Conservation (phyloP, 257 asterid species). For the Solanum sejunctum region DNA sequence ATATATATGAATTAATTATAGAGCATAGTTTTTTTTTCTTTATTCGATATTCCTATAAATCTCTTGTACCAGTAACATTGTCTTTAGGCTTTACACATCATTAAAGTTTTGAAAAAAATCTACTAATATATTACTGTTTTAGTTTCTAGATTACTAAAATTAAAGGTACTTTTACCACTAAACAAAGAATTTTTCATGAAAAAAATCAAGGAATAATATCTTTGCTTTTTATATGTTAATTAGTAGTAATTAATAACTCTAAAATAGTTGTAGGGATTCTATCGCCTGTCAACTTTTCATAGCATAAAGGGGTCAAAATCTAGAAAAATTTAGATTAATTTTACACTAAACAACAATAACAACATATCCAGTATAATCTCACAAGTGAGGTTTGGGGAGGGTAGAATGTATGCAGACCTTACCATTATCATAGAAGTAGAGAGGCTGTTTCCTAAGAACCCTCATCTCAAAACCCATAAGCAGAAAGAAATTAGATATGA, state of each 20-base stretch:
- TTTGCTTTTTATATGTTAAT: background rate
- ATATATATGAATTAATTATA: background rate
- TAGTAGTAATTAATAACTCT: background rate
- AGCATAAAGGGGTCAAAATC: background rate
- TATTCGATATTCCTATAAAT: background rate
- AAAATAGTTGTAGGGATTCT: background rate
- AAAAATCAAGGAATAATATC: background rate
- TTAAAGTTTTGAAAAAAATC: background rate
- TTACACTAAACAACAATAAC: too few relatives aligned
- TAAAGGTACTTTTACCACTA: background rate
- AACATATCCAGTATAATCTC: too few relatives aligned
- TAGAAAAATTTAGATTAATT: background rate
- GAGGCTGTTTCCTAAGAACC: too few relatives aligned
- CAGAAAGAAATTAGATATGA: too few relatives aligned
- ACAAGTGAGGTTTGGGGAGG: too few relatives aligned
- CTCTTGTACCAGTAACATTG: background rate
- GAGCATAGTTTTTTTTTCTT: background rate
- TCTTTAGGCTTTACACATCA: background rate
- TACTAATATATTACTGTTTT: background rate
- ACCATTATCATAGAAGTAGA: too few relatives aligned
- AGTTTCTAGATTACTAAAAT: background rate
- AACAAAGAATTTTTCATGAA: background rate
- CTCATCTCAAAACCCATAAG: too few relatives aligned
- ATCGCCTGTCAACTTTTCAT: background rate
- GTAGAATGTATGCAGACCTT: too few relatives aligned